Percentiles rank a stretch among this genome's conserved stretches.
Conservation (phyloP, 2,329 filamentous ascomycete species). For the Colletotrichum aenigma region DNA sequence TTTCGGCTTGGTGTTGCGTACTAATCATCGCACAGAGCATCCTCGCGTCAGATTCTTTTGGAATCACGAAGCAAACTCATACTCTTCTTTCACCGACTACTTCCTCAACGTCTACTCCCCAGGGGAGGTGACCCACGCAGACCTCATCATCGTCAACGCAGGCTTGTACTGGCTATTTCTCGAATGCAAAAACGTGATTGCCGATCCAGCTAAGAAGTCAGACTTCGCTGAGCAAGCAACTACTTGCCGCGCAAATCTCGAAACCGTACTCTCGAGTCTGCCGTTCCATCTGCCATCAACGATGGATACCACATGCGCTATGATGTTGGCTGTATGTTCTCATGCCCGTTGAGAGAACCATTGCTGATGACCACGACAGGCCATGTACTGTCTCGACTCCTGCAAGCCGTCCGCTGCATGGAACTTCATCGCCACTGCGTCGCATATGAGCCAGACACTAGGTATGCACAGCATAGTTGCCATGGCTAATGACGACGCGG, state of each 20-base stretch:
- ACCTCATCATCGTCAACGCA: constrained; percentile 24
- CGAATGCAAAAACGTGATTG: constrained; percentile 18
- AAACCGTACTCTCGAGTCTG: constrained; percentile 24
- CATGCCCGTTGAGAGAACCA: fast-evolving
- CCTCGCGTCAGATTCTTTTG: neutral
- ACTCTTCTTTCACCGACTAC: constrained; percentile 21
- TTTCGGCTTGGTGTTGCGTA: too few species aligned
- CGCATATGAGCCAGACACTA: constrained; percentile 22
- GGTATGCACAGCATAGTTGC: constrained; percentile 24
- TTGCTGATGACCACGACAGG: neutral
- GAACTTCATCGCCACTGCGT: constrained; percentile 24
- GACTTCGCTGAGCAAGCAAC: constrained; percentile 20
- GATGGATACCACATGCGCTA: constrained; percentile 19
- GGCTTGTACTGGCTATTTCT: constrained; percentile 26
- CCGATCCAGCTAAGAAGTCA: neutral
- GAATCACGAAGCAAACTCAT: neutral
- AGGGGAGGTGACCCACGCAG: constrained; percentile 16
- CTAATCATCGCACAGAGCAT: neutral
- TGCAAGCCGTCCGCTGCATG: constrained; percentile 25
- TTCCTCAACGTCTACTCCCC: constrained; percentile 26
- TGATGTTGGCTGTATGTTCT: constrained; percentile 23
- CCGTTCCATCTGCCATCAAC: constrained; percentile 23
- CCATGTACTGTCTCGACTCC: constrained; percentile 23
- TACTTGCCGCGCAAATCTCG: constrained; percentile 23
- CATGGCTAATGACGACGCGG: neutral